Evolutionary conservation across 306 rosid species (phyloP), one percentile per base, ranked within the genome.

Genomic region (Canavalia ensiformis): DNA sequence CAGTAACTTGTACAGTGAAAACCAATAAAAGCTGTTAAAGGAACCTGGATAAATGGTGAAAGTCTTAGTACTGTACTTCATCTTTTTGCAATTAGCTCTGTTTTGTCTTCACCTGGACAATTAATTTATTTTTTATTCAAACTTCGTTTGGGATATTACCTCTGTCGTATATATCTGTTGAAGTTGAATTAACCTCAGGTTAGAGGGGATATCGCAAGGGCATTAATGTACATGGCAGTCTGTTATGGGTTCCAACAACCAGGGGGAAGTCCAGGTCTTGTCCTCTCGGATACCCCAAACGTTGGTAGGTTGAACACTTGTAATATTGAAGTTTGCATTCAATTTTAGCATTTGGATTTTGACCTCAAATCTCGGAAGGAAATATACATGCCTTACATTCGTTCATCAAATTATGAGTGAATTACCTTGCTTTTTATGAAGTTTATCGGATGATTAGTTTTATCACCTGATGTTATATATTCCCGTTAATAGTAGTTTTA

Each of bases 191-290:
- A 55, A 85, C 62, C 62, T 85, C 88, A 90, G 97, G 90, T 90
- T 45, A 89, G 94, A 87, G 94, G 97, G 74, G 97, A 92, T 80
- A 86, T 92, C 62, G 92, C 97, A 50, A 88, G 91, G 89, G 92
- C 91, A 60, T 68, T 90, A 79, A 88, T 92, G 97, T 92, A 87
- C 87, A 90, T 90, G 92, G 94, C 91, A 74, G 88, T 92, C 66
- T 83, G 88, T 65, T 92, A 92, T 60, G 91, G 94, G 74, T 86
- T 85, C 75, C 85, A 42, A 50, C 88, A 82, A 77, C 82, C 88
- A 49, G 88, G 86, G 51, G 85, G 84, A 75, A 85, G 72, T 86
- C 84, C 76, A 42, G 82, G 82, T 74, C 91, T 91, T 76, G 90
- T 28, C 63, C 94, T 90, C 58, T 90, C 97, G 1, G 97, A 92